These are phyloP conservation scores for Silene latifolia DNA, from an alignment of 148 eudicot species.

Conservation along the genomic window DNA sequence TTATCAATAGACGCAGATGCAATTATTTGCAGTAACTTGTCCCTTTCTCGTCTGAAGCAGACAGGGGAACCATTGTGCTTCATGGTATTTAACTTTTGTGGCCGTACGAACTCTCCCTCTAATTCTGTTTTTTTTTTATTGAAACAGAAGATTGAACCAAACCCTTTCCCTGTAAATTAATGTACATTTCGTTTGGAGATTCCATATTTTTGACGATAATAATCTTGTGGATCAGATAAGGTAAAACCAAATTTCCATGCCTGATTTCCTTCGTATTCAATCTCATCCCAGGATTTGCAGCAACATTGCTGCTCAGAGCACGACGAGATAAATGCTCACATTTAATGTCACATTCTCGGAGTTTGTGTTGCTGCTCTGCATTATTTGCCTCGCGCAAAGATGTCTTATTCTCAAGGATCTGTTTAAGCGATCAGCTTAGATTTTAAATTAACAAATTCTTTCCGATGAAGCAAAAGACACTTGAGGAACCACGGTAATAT, in stretches of 20 bases:
- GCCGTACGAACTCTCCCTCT: conserved; percentile 61
- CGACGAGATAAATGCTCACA: conserved; percentile 73
- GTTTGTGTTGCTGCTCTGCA: conserved; percentile 62
- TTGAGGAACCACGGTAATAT: conserved; percentile 71
- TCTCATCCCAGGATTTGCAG: conserved; percentile 68
- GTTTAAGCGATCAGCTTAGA: not conserved
- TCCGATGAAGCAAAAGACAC: conserved; percentile 28
- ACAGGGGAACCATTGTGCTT: conserved; percentile 39
- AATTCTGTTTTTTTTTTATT: conserved; percentile 56
- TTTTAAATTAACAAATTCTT: not conserved
- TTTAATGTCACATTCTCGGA: conserved; percentile 53
- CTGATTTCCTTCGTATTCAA: conserved; percentile 52
- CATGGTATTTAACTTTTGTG: conserved; percentile 37
- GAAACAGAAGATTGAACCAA: conserved; percentile 62
- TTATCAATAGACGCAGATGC: too few species aligned
- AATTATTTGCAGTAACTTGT: too few species aligned
- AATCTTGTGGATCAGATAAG: not conserved
- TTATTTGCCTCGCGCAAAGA: conserved; percentile 87
- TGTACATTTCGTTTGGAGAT: not conserved
- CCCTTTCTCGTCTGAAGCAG: conserved; percentile 26
- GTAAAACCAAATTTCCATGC: conserved; percentile 25
- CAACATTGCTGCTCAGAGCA: conserved; percentile 60
- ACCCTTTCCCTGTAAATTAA: conserved; percentile 46
- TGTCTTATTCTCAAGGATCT: conserved; percentile 85
- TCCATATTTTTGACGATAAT: not conserved